Evolutionary conservation across 371 early-diverging fungal species (phyloP).

Genomic region (Mortierella sp.): DNA sequence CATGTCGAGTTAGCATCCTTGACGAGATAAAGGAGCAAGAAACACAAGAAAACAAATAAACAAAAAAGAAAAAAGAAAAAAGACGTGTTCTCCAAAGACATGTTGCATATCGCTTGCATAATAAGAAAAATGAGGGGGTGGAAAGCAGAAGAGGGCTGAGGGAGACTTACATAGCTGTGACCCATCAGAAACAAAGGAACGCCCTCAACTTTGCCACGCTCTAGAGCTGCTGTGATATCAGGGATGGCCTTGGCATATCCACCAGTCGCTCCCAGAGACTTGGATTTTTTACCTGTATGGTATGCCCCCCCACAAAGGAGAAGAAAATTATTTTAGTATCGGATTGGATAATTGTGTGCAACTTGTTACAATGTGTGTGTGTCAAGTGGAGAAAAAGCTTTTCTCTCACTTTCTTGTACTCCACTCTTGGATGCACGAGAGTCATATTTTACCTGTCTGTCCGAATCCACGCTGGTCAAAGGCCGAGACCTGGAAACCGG

Average conservation of each 20-base stretch:
- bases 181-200: constrained; percentile 66
- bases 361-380: neutral
- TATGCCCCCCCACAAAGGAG: no score
- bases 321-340: no score
- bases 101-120: no score
- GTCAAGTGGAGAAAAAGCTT: no score
- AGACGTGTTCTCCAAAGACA: neutral
- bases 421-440: neutral
- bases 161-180: constrained; percentile 62
- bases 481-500: constrained; percentile 60
- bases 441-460: constrained; percentile 52
- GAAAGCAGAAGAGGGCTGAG: neutral
- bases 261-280: constrained; percentile 59
- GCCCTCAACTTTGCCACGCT: constrained; percentile 45
- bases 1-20: no score
- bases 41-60: no score
- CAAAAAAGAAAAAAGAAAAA: neutral
- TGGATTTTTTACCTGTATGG: constrained; percentile 31
- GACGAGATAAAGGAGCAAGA: no score
- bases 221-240: constrained; percentile 61
- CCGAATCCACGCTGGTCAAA: constrained; percentile 73
- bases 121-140: neutral
- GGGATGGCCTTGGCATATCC: constrained; percentile 49
- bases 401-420: neutral
- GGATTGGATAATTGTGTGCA: neutral